These are phyloP conservation scores for Noccaea bulbosa DNA, from an alignment of 345 rosid genomes.

Conservation along the genomic window DNA sequence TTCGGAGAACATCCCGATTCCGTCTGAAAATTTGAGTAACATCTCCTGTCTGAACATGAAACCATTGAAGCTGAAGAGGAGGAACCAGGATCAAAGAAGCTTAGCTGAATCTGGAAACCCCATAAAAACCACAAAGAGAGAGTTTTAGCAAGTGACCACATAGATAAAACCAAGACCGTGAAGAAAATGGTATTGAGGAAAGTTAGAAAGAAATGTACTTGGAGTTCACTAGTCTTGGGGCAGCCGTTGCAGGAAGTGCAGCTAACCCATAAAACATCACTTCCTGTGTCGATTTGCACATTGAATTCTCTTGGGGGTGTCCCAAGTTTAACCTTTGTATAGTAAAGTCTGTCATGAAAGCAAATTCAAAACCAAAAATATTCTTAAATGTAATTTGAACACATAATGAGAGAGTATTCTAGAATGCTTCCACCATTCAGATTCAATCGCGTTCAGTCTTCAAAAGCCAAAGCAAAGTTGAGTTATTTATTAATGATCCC, in stretches of 20 bases:
- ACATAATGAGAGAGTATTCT: conserved; percentile 3
- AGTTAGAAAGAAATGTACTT: conserved; percentile 47
- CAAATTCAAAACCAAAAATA: conserved; percentile 7
- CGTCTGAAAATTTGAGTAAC: conserved; percentile 61
- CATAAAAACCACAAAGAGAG: not conserved
- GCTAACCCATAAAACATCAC: conserved; percentile 95
- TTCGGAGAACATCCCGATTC: conserved; percentile 69
- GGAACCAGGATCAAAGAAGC: conserved; percentile 71
- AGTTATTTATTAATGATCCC: not conserved
- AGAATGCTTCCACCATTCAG: conserved; percentile 20
- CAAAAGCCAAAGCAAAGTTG: conserved; percentile 15
- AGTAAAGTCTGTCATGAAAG: conserved; percentile 67
- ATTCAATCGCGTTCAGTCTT: not conserved
- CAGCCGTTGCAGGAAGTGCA: conserved; percentile 89
- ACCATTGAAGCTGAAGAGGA: conserved; percentile 70
- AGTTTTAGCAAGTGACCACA: conserved; percentile 23
- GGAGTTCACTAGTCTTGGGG: conserved; percentile 80
- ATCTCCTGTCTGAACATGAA: conserved; percentile 74
- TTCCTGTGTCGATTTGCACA: conserved; percentile 96
- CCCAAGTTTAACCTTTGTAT: conserved; percentile 80
- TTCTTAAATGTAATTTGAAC: not conserved
- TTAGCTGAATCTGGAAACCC: conserved; percentile 70
- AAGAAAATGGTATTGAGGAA: conserved; percentile 3
- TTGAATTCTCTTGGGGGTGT: conserved; percentile 82
- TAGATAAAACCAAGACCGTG: conserved; percentile 28